Evolutionary conservation across 192 early-diverging fungal species (phyloP).

Genomic region (Entophlyctis luteolus): DNA sequence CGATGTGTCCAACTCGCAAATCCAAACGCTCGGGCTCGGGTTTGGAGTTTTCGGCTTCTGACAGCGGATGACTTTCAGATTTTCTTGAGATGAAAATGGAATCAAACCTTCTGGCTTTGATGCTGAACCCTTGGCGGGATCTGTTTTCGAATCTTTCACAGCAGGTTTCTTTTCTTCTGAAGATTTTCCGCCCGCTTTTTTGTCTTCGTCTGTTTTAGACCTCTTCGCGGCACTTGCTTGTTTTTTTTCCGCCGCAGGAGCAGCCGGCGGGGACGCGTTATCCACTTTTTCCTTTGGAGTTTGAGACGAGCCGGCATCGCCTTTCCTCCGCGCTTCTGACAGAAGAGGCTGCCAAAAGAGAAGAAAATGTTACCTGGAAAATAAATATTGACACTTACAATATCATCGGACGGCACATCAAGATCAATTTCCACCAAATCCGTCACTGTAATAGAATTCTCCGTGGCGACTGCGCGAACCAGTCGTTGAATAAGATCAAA

Average conservation of each 20-base stretch:
- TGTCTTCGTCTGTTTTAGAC: neutral
- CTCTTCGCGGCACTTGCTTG: neutral
- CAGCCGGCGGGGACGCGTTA: neutral
- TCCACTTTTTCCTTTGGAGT: slow-evolving; percentile 3
- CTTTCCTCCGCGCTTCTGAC: neutral
- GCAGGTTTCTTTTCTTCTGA: too few relatives aligned
- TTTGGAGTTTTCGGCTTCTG: neutral
- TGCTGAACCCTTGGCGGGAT: neutral
- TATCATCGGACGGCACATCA: slow-evolving; percentile 14
- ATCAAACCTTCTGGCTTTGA: too few relatives aligned
- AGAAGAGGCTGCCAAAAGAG: too few relatives aligned
- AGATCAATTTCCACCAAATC: slow-evolving; percentile 18
- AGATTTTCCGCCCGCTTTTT: too few relatives aligned
- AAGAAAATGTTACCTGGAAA: neutral
- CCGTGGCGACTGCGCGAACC: neutral
- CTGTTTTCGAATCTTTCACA: too few relatives aligned
- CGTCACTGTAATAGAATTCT: slow-evolving; percentile 1
- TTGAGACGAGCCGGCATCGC: neutral
- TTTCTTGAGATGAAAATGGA: too few relatives aligned
- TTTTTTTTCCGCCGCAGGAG: slow-evolving; percentile 8
- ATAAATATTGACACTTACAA: neutral
- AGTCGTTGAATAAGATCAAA: slow-evolving; percentile 25
- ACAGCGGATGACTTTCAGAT: too few relatives aligned
- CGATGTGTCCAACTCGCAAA: slow-evolving; percentile 83
- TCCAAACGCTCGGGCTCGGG: slow-evolving; percentile 59